Evolutionary conservation across 2,329 filamentous ascomycete genomes (phyloP), one percentile per base, ranked within the genome.

Genomic region (Epichloe hybrida): DNA sequence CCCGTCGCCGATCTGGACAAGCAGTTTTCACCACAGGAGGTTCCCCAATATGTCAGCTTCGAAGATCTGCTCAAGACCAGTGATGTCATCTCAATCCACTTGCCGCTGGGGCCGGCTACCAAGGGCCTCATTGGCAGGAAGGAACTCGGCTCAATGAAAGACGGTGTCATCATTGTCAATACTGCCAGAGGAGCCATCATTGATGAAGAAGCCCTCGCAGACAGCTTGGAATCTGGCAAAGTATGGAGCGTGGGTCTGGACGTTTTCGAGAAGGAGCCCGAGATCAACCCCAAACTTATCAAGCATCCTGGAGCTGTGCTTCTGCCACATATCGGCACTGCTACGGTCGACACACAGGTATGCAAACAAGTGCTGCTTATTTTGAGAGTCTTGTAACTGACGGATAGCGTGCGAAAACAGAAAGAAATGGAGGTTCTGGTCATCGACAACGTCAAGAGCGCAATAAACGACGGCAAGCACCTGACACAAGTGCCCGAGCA

Each of bases 251-350:
- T 69, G 0, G 78, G 77, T 0, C 59, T 81, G 35, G 77, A 81
- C 54, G 77, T 81, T 9, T 81, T 73, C 50, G 76, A 81, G 59
- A 56, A 65, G 47, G 77, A 81, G 62, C 83, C 83, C 0, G 68
- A 72, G 54, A 68, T 86, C 5, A 78, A 86, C 56, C 75, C 77
- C 2, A 76, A 75, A 1, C 65, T 86, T 15, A 50, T 84, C 2
- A 66, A 66, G 48, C 84, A 83, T 56, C 74, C 74, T 4, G 72
- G 77, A 54, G 80, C 81, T 0, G 68, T 84, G 50, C 66, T 86
- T 17, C 64, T 86, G 42, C 83, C 83, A 37, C 83, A 86, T 59
- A 75, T 86, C 67, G 83, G 83, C 0, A 86, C 81, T 0, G 79
- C 73, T 65, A 84, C 80, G 0, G 65, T 72, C 9, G 82, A 85